phyloP scores from a whole-genome alignment of 331 rosid genomes.

The Malus hybrid region DNA sequence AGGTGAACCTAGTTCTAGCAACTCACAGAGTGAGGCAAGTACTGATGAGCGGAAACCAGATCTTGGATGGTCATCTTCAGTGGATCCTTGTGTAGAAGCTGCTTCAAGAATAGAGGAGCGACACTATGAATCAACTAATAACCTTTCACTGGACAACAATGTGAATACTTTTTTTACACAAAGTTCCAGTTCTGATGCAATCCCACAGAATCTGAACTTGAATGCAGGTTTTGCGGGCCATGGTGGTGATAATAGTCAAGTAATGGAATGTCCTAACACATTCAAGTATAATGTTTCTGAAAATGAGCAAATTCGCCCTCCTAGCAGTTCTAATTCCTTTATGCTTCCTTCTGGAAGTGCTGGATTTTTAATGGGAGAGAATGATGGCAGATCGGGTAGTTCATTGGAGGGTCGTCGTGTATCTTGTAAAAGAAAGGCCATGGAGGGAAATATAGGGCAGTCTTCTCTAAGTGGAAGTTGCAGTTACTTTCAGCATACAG shows the following conservation, averaged over 20 bases:
- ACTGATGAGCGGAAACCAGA: slow-evolving; percentile 60
- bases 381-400: slow-evolving; percentile 58
- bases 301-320: slow-evolving; percentile 41
- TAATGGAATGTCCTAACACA: slow-evolving; percentile 35
- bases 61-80: slow-evolving; percentile 57
- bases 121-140: slow-evolving; percentile 40
- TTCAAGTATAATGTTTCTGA: slow-evolving; percentile 53
- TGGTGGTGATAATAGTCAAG: slow-evolving; percentile 32
- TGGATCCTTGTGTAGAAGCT: slow-evolving; percentile 31
- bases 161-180: slow-evolving; percentile 36
- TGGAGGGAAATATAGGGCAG: slow-evolving; percentile 62
- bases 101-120: slow-evolving; percentile 50
- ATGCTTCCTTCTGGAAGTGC: slow-evolving; percentile 49
- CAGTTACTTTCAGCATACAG: slow-evolving; percentile 58
- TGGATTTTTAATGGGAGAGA: slow-evolving; percentile 39
- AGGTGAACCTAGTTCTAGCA: slow-evolving; percentile 82
- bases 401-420: slow-evolving; percentile 62
- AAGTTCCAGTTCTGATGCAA: slow-evolving; percentile 44
- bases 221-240: slow-evolving; percentile 50
- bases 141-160: slow-evolving; percentile 44
- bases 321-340: slow-evolving; percentile 44
- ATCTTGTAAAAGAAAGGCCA: slow-evolving; percentile 77
- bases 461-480: slow-evolving; percentile 69
- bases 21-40: slow-evolving; percentile 35
- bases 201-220: slow-evolving; percentile 52